These are phyloP conservation scores for Eremochloa ophiuroides DNA, from an alignment of 176 grass and related monocot species.

Conservation along the genomic window DNA sequence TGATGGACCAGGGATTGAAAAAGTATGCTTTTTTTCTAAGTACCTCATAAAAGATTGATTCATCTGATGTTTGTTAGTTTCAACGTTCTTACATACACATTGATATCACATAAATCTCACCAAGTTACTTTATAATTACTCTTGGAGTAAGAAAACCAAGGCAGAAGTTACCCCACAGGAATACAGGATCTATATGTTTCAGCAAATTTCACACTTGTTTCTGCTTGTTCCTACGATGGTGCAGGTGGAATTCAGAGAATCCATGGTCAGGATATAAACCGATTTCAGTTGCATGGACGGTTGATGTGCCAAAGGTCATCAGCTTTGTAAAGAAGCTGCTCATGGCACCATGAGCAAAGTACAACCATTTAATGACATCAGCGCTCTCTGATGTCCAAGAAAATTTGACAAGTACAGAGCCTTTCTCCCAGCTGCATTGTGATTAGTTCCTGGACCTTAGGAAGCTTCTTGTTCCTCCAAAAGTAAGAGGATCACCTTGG, in stretches of 20 bases:
- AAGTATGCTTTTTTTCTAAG: conserved; percentile 33
- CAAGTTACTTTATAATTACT: background rate
- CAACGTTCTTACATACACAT: background rate
- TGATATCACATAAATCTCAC: background rate
- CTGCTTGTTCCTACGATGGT: background rate
- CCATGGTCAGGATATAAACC: conserved; percentile 73
- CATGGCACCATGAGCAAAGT: conserved; percentile 44
- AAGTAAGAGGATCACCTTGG: conserved; percentile 12
- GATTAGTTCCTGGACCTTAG: background rate
- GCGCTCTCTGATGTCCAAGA: background rate
- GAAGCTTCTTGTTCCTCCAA: background rate
- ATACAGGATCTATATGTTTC: background rate
- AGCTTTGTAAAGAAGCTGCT: conserved; percentile 68
- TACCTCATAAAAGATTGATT: background rate
- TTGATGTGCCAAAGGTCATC: conserved; percentile 60
- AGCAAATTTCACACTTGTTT: background rate
- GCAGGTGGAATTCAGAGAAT: conserved; percentile 81
- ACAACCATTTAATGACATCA: background rate
- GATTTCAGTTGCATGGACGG: conserved; percentile 90
- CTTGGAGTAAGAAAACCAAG: background rate
- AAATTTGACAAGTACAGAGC: background rate
- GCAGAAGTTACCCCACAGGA: background rate
- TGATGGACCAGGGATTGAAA: conserved; percentile 95
- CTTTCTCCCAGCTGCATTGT: conserved; percentile 4
- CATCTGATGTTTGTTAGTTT: background rate